Percentiles rank a stretch among this genome's conserved stretches.
Evolutionary conservation across 2,329 filamentous ascomycete genomes (phyloP).

Genomic region (Penicillium psychrosexuale): DNA sequence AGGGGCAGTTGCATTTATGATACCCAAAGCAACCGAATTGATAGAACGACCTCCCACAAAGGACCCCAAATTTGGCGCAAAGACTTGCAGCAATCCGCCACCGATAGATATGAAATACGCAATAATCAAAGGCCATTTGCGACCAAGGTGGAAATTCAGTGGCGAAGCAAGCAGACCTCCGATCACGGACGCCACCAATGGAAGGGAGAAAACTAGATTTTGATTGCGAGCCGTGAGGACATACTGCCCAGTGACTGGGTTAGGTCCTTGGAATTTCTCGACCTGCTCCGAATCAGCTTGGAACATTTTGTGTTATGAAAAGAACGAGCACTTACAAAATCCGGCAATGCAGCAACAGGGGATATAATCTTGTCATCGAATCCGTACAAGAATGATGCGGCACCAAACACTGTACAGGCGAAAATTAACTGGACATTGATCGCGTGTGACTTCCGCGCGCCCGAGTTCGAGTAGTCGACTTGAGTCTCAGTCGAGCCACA

Average conservation of each 20-base stretch:
- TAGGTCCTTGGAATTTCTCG: slow-evolving; percentile 30
- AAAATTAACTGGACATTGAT: slow-evolving; percentile 28
- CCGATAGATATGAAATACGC: slow-evolving; percentile 35
- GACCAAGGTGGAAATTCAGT: slow-evolving; percentile 33
- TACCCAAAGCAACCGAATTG: slow-evolving; percentile 33
- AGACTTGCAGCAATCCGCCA: slow-evolving; percentile 37
- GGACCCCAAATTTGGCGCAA: slow-evolving; percentile 33
- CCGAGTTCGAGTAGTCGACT: slow-evolving; percentile 8
- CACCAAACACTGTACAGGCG: slow-evolving; percentile 29
- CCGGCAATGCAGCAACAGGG: slow-evolving; percentile 27
- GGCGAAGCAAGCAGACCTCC: slow-evolving; percentile 35
- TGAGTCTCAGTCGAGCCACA: slow-evolving; percentile 16
- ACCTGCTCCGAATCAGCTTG: slow-evolving; percentile 19
- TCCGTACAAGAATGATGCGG: slow-evolving; percentile 34
- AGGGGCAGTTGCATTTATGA: slow-evolving; percentile 35
- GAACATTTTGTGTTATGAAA: background rate
- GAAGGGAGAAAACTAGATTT: slow-evolving; percentile 36
- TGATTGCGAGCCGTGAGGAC: slow-evolving; percentile 35
- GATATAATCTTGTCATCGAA: slow-evolving; percentile 36
- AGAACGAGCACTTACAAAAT: slow-evolving; percentile 23
- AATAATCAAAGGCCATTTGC: slow-evolving; percentile 35
- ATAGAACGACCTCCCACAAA: slow-evolving; percentile 35
- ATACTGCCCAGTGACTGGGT: slow-evolving; percentile 21
- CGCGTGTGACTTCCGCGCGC: slow-evolving; percentile 11
- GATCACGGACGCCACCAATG: slow-evolving; percentile 35